These are phyloP conservation scores for Hibiscus mutabilis DNA, from an alignment of 345 rosid genomes.

Conservation along the genomic window DNA sequence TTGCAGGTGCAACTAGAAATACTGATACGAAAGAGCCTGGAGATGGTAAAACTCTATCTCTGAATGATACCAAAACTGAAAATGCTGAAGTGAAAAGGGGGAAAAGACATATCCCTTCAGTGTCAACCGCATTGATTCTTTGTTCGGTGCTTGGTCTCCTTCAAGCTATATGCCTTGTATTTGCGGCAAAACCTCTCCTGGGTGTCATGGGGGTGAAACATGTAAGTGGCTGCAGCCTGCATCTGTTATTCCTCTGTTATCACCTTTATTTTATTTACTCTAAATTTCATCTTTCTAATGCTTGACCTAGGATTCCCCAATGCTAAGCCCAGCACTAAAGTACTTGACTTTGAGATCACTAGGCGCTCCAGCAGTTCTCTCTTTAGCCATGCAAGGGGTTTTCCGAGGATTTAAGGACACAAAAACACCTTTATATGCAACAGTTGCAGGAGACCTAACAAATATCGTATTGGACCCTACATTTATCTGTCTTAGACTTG, in stretches of 20 bases:
- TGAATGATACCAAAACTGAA: constrained; percentile 12
- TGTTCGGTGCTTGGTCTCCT: constrained; percentile 69
- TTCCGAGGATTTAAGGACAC: constrained; percentile 94
- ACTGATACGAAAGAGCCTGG: constrained; percentile 20
- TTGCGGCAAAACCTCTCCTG: constrained; percentile 54
- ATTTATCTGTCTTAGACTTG: constrained; percentile 55
- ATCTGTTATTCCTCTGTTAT: neutral
- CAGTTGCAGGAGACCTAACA: constrained; percentile 65
- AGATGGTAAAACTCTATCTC: constrained; percentile 12
- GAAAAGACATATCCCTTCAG: constrained; percentile 67
- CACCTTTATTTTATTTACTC: too few species aligned
- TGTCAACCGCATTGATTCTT: constrained; percentile 77
- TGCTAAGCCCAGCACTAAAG: constrained; percentile 61
- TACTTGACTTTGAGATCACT: constrained; percentile 70
- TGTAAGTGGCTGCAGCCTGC: constrained; percentile 34
- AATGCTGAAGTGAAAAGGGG: constrained; percentile 12
- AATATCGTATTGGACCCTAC: constrained; percentile 78
- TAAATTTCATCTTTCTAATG: too few species aligned
- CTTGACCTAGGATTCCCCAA: constrained; percentile 46
- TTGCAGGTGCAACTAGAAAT: neutral
- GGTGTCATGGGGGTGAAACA: constrained; percentile 75
- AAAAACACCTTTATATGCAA: constrained; percentile 83
- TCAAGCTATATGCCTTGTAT: constrained; percentile 61
- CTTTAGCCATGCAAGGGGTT: constrained; percentile 93
- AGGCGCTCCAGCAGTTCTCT: constrained; percentile 89